Conservation (phyloP, 2,329 filamentous ascomycete genomes). For the Albophoma yamanashiensis region DNA sequence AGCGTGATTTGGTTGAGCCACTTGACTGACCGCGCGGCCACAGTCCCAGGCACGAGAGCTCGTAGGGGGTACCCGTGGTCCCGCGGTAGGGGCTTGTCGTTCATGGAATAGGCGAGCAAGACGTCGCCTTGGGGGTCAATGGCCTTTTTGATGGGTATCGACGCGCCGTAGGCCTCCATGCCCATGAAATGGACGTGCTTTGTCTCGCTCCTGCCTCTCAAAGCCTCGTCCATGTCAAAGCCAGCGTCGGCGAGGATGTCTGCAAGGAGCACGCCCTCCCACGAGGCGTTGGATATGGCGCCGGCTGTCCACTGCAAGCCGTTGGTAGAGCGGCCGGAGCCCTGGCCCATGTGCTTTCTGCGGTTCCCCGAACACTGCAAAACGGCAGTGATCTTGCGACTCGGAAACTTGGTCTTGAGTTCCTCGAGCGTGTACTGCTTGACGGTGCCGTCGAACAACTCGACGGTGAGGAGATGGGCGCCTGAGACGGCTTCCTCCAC, state of each 20-base stretch:
- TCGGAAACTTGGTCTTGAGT: conserved; percentile 38
- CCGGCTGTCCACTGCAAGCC: conserved; percentile 50
- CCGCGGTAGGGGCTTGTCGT: conserved; percentile 47
- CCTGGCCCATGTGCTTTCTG: conserved; percentile 45
- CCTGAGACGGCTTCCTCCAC: conserved; percentile 25
- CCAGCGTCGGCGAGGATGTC: conserved; percentile 48
- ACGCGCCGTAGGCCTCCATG: conserved; percentile 50
- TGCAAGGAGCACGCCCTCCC: conserved; percentile 44
- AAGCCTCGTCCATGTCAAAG: conserved; percentile 28
- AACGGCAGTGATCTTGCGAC: conserved; percentile 40
- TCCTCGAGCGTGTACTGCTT: conserved; percentile 43
- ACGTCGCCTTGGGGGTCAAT: conserved; percentile 53
- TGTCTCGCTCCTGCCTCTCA: conserved; percentile 23
- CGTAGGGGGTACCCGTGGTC: conserved; percentile 58
- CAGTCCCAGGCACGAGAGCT: conserved; percentile 52
- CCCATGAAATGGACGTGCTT: conserved; percentile 48
- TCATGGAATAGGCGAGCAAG: conserved; percentile 58
- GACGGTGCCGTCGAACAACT: conserved; percentile 42
- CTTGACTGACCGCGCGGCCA: conserved; percentile 58
- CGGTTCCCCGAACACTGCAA: conserved; percentile 53
- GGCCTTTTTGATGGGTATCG: conserved; percentile 47
- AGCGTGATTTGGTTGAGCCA: conserved; percentile 56
- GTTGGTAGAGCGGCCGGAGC: conserved; percentile 33
- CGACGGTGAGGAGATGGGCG: conserved; percentile 38
- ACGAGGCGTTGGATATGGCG: conserved; percentile 49